Percentiles rank a stretch among this genome's conserved stretches.
Conservation (phyloP, 2,329 filamentous ascomycete species). For the Fusarium sp. region DNA sequence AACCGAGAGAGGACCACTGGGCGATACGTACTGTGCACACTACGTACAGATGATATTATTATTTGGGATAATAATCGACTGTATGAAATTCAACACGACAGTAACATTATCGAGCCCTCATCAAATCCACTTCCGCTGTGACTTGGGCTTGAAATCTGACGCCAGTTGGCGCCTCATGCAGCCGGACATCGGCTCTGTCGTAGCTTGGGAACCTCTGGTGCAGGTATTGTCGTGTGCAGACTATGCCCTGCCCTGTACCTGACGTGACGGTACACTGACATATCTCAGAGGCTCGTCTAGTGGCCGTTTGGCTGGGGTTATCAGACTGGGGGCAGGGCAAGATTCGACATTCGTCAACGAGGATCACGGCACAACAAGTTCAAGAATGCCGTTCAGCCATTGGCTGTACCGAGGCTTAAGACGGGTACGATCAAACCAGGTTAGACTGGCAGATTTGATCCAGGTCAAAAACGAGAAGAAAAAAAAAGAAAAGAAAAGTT, state of each 20-base stretch:
- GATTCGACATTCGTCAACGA: slow-evolving; percentile 24
- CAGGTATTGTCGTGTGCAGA: slow-evolving; percentile 34
- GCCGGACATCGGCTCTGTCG: slow-evolving; percentile 36
- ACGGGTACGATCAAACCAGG: slow-evolving; percentile 18
- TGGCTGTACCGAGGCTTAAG: slow-evolving; percentile 16
- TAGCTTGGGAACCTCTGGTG: slow-evolving; percentile 29
- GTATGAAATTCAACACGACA: slow-evolving; percentile 1
- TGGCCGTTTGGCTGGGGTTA: slow-evolving; percentile 40
- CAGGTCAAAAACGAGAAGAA: slow-evolving; percentile 18
- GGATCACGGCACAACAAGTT: slow-evolving; percentile 28
- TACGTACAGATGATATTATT: neutral
- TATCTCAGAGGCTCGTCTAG: slow-evolving; percentile 33
- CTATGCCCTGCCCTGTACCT: slow-evolving; percentile 31
- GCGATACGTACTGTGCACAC: neutral
- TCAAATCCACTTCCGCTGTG: slow-evolving; percentile 22
- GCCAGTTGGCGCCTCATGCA: slow-evolving; percentile 23
- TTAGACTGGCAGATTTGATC: slow-evolving; percentile 16
- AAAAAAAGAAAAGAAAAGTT: slow-evolving; percentile 30
- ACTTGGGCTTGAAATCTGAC: slow-evolving; percentile 24
- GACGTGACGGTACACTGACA: slow-evolving; percentile 26
- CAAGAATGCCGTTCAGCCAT: slow-evolving; percentile 20
- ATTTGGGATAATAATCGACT: neutral
- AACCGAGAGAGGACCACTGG: neutral
- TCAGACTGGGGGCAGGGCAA: slow-evolving; percentile 24
- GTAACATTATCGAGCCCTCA: slow-evolving; percentile 12